Percentiles rank a stretch among this genome's conserved stretches.
These are phyloP conservation scores for Pterocarpus macrocarpus DNA, from an alignment of 306 rosid species.

Conservation along the genomic window DNA sequence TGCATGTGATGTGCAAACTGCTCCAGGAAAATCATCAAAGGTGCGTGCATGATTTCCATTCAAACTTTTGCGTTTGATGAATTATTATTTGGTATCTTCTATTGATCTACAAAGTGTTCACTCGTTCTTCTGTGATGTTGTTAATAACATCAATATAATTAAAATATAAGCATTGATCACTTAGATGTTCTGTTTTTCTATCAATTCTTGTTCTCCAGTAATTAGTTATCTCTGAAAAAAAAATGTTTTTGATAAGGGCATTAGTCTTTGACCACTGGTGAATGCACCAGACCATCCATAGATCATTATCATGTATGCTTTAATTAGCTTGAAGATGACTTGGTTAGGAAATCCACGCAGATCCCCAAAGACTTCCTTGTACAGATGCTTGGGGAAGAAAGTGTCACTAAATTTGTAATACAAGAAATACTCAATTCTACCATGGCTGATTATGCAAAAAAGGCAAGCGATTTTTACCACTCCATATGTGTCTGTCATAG, in stretches of 20 bases:
- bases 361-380: constrained; percentile 80
- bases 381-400: constrained; percentile 76
- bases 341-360: constrained; percentile 53
- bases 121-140: not conserved
- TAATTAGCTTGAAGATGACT: constrained; percentile 39
- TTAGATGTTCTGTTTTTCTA: constrained; percentile 11
- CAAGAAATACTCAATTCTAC: constrained; percentile 84
- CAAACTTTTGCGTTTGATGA: not conserved
- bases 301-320: constrained; percentile 36
- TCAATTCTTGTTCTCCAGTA: constrained; percentile 21
- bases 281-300: constrained; percentile 15
- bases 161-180: constrained; percentile 8
- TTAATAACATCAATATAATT: constrained; percentile 6
- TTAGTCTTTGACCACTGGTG: not conserved
- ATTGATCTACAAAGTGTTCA: constrained; percentile 1
- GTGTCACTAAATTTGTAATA: constrained; percentile 75
- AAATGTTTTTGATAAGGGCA: not conserved
- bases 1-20: constrained; percentile 54
- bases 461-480: constrained; percentile 57
- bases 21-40: constrained; percentile 84
- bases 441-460: constrained; percentile 73
- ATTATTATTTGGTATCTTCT: constrained; percentile 12
- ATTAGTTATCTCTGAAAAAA: not conserved
- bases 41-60: constrained; percentile 62
- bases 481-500: constrained; percentile 14